Evolutionary conservation across 208 protist species (phyloP).

Genomic region (Phytomonas francai): DNA sequence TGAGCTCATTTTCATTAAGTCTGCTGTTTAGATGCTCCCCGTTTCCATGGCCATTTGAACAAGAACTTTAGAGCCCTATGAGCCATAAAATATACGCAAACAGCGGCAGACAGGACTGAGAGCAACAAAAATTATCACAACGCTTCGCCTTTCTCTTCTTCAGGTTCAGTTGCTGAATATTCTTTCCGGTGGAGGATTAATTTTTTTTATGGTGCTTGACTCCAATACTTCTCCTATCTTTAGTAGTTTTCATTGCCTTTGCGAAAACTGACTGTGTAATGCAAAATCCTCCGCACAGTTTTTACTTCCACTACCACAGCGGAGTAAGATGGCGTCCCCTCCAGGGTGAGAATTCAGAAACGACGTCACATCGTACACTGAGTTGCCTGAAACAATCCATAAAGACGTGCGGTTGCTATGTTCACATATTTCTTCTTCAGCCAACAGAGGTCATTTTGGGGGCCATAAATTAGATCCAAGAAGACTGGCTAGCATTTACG

Average conservation of each 20-base stretch:
- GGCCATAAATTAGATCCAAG: not conserved
- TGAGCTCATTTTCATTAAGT: not conserved
- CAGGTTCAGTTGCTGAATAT: not conserved
- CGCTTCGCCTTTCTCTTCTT: not conserved
- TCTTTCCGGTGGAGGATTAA: not conserved
- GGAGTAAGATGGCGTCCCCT: slow-evolving; percentile 50
- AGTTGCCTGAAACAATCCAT: slow-evolving; percentile 73
- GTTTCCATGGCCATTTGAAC: not conserved
- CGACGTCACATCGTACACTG: slow-evolving; percentile 72
- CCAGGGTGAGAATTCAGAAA: slow-evolving; percentile 60
- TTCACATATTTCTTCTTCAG: slow-evolving; percentile 49
- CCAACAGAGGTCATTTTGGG: slow-evolving; percentile 42
- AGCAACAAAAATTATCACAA: not conserved
- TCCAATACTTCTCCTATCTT: slow-evolving; percentile 54
- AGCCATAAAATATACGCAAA: not conserved
- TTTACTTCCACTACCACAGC: slow-evolving; percentile 47
- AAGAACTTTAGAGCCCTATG: not conserved
- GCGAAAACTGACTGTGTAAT: slow-evolving; percentile 60
- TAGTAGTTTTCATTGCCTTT: slow-evolving; percentile 31
- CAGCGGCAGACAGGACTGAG: not conserved
- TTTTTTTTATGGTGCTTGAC: not conserved
- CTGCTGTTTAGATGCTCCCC: not conserved
- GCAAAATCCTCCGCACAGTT: slow-evolving; percentile 57
- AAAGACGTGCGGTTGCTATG: slow-evolving; percentile 60
- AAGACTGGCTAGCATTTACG: not conserved